These are phyloP conservation scores for Aspergillus viridinutans DNA, from an alignment of 2,329 filamentous ascomycete genomes.

Conservation along the genomic window DNA sequence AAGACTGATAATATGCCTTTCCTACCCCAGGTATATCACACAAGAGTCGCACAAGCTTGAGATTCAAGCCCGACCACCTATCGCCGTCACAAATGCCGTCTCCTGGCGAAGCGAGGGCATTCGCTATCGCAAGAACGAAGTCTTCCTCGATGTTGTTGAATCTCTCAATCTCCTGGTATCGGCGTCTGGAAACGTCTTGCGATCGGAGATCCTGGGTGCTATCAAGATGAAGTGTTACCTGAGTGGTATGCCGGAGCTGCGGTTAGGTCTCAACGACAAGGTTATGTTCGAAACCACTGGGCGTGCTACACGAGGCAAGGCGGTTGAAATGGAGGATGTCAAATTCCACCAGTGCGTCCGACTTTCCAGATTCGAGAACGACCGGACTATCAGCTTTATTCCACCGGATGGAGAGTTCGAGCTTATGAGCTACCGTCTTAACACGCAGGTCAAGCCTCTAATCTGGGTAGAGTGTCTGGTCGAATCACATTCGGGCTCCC, in stretches of 20 bases:
- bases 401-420: slow-evolving; percentile 98
- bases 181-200: slow-evolving; percentile 87
- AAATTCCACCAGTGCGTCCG: slow-evolving; percentile 99
- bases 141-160: slow-evolving; percentile 96
- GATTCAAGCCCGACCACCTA: slow-evolving; percentile 90
- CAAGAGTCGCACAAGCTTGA: slow-evolving; percentile 99
- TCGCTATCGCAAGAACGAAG: slow-evolving; percentile 97
- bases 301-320: slow-evolving; percentile 87
- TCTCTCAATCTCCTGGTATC: slow-evolving; percentile 94
- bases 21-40: slow-evolving; percentile 69
- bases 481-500: slow-evolving; percentile 88
- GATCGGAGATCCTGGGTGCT: slow-evolving; percentile 92
- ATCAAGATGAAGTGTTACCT: slow-evolving; percentile 99
- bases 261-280: slow-evolving; percentile 94
- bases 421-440: slow-evolving; percentile 97
- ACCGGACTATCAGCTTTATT: slow-evolving; percentile 97
- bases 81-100: slow-evolving; percentile 96
- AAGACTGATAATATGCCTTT: not conserved
- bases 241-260: slow-evolving; percentile 94
- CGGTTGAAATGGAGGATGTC: slow-evolving; percentile 99
- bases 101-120: slow-evolving; percentile 98
- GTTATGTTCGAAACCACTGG: slow-evolving; percentile 99
- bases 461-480: slow-evolving; percentile 99
- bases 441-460: slow-evolving; percentile 96
- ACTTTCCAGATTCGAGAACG: slow-evolving; percentile 94